Conservation (phyloP, 2,329 filamentous ascomycete species). For the Plectosphaerella cucumerina region DNA sequence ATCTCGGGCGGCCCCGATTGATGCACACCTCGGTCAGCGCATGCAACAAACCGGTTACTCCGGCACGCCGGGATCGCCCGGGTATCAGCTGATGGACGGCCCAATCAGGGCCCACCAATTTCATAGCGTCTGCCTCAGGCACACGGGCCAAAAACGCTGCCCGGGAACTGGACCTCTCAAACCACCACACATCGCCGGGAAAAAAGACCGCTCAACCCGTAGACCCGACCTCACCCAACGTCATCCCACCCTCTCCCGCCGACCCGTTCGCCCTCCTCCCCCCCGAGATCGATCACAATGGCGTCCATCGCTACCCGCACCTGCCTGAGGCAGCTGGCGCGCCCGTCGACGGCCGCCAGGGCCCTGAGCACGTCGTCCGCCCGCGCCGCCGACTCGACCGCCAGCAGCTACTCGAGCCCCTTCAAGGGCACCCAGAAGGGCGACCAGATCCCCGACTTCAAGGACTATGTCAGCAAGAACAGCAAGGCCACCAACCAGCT, state of each 20-base stretch:
- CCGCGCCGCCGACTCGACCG: conserved; percentile 39
- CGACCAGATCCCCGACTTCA: conserved; percentile 82
- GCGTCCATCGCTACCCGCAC: conserved; percentile 61
- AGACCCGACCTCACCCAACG: not conserved
- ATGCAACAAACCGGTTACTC: conserved; percentile 4
- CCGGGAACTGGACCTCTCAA: conserved; percentile 20
- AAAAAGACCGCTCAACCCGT: conserved; percentile 7
- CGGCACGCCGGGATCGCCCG: conserved; percentile 13
- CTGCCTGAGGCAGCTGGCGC: conserved; percentile 57
- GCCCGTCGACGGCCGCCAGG: conserved; percentile 38
- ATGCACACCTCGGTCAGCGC: not conserved
- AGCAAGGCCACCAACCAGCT: conserved; percentile 72
- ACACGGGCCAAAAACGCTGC: conserved; percentile 10
- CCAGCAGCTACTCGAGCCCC: conserved; percentile 53
- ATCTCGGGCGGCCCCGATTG: not conserved
- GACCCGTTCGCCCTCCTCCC: conserved; percentile 1
- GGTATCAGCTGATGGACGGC: conserved; percentile 10
- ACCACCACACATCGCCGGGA: conserved; percentile 11
- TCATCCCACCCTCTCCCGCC: conserved; percentile 9
- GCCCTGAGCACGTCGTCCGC: conserved; percentile 52
- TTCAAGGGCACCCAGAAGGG: conserved; percentile 58
- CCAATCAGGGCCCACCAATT: conserved; percentile 47
- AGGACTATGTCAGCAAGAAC: conserved; percentile 74
- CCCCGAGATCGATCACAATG: conserved; percentile 44
- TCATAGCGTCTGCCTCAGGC: conserved; percentile 30